Conservation (phyloP, 2,329 filamentous ascomycete species). For the Sporothrix humicola region DNA sequence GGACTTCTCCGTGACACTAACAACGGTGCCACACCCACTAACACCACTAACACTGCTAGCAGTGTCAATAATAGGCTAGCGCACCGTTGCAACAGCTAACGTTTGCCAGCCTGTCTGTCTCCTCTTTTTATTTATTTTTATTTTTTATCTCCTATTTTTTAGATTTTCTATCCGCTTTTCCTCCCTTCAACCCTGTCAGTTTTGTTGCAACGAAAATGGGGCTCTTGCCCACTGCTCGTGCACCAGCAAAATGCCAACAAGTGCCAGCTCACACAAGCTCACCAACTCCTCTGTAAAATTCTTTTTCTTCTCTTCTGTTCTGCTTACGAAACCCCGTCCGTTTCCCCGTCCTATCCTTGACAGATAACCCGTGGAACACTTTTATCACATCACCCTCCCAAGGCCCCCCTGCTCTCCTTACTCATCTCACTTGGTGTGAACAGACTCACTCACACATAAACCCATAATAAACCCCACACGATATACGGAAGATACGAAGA, state of each 20-base stretch:
- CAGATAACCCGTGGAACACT: background rate
- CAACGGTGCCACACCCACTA: background rate
- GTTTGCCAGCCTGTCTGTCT: background rate
- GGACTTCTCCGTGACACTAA: constrained; percentile 28
- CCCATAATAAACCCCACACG: background rate
- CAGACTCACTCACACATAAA: background rate
- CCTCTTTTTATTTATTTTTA: constrained; percentile 1
- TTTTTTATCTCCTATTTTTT: background rate
- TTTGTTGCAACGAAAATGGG: constrained; percentile 4
- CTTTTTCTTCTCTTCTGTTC: background rate
- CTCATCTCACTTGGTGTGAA: constrained; percentile 3
- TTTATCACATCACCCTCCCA: background rate
- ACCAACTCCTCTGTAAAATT: background rate
- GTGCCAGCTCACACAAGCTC: too few species aligned
- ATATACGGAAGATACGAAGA: constrained; percentile 15
- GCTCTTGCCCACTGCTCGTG: background rate
- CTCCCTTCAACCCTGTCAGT: background rate
- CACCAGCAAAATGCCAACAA: background rate
- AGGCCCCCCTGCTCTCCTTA: background rate
- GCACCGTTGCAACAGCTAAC: constrained; percentile 3
- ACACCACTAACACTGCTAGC: background rate
- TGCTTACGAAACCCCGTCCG: background rate
- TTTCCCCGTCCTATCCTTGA: background rate
- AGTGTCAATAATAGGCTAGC: background rate
- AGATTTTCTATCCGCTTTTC: background rate